Conservation (phyloP, 1,284 basidiomycete genomes). For the Microbotryum violaceum region DNA sequence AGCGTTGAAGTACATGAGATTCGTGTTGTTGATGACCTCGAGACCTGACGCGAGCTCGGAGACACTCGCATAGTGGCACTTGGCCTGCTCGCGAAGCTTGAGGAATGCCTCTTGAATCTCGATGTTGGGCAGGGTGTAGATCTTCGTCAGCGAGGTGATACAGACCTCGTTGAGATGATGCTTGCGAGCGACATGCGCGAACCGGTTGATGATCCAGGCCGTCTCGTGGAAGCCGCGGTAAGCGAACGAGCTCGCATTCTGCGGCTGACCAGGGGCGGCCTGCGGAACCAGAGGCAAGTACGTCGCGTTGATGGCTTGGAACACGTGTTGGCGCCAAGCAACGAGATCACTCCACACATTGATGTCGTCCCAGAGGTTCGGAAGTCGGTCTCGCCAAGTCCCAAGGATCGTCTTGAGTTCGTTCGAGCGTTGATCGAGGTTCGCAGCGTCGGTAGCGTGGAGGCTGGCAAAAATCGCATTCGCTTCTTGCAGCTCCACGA, state of each 20-base stretch:
- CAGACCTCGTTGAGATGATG: conserved; percentile 95
- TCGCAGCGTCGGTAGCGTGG: conserved; percentile 74
- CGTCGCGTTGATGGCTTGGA: conserved; percentile 89
- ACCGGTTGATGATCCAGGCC: conserved; percentile 99
- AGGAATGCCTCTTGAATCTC: conserved; percentile 99
- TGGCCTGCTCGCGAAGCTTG: conserved; percentile 97
- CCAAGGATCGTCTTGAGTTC: conserved; percentile 94
- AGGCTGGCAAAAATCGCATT: conserved; percentile 82
- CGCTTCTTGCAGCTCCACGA: conserved; percentile 95
- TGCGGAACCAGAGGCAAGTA: conserved; percentile 80
- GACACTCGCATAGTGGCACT: conserved; percentile 94
- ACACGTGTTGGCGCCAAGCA: conserved; percentile 88
- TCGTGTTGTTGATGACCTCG: conserved; percentile 99
- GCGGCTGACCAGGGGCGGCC: conserved; percentile 45
- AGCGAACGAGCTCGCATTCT: conserved; percentile 67
- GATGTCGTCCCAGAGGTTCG: conserved; percentile 95
- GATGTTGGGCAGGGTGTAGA: conserved; percentile 98
- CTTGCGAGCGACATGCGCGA: conserved; percentile 98
- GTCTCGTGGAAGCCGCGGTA: conserved; percentile 99
- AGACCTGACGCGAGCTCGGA: conserved; percentile 88
- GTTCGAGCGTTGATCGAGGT: conserved; percentile 87
- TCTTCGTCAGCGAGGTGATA: conserved; percentile 89
- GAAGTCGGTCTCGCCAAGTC: conserved; percentile 94
- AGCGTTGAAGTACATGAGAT: conserved; percentile 93
- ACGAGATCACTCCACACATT: conserved; percentile 98